A percentile compares a stretch with the other conserved stretches of the same genome.
Conservation (phyloP, 345 rosid species). For the Geranium rotundifolium region DNA sequence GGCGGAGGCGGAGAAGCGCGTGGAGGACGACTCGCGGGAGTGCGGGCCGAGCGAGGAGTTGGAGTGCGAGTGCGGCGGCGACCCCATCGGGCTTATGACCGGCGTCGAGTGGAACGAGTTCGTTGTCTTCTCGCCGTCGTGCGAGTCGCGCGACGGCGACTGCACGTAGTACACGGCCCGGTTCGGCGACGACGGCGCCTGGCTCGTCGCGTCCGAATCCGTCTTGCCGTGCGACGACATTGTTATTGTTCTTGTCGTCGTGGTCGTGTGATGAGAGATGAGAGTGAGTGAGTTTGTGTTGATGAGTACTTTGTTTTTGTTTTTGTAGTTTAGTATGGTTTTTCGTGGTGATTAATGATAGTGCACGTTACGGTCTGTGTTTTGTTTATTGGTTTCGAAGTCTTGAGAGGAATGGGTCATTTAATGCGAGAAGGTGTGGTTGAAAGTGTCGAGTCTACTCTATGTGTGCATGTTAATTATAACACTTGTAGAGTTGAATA, state of each 20-base stretch:
- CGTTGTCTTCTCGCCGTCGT: conserved; percentile 54
- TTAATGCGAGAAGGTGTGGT: too few relatives aligned
- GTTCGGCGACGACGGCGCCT: conserved; percentile 42
- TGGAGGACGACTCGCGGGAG: conserved; percentile 57
- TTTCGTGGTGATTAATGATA: too few relatives aligned
- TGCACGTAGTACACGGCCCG: conserved; percentile 61
- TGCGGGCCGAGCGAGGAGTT: conserved; percentile 66
- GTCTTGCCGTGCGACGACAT: conserved; percentile 44
- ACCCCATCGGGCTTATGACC: conserved; percentile 47
- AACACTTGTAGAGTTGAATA: too few relatives aligned
- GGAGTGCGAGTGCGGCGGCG: conserved; percentile 65
- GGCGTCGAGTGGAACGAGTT: conserved; percentile 65
- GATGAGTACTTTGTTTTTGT: neutral
- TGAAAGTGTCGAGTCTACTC: too few relatives aligned
- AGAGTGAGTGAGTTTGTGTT: neutral
- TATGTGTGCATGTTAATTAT: too few relatives aligned
- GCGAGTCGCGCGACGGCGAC: conserved; percentile 64
- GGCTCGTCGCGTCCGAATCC: conserved; percentile 58
- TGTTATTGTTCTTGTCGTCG: conserved; percentile 10
- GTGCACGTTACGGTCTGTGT: too few relatives aligned
- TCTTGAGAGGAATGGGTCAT: too few relatives aligned
- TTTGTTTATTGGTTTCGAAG: too few relatives aligned
- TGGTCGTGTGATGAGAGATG: too few relatives aligned
- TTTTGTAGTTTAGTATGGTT: neutral
- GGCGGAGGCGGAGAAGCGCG: conserved; percentile 46